These are phyloP conservation scores for Exutisphaerella laricina DNA, from an alignment of 2,329 filamentous ascomycete species.

Conservation along the genomic window DNA sequence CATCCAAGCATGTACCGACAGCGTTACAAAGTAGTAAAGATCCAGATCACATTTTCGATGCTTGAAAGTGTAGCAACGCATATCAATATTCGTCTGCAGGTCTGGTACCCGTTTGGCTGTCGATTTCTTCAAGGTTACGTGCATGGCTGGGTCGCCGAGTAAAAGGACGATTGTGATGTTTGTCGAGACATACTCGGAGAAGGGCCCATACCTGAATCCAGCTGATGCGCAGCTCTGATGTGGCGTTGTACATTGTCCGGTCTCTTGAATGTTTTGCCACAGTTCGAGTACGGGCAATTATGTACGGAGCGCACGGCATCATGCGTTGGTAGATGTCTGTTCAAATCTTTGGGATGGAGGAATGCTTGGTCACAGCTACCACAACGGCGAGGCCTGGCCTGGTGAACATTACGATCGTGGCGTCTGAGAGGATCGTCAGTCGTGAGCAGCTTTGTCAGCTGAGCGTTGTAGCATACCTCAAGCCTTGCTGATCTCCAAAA, in stretches of 20 bases:
- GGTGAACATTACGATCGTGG: neutral
- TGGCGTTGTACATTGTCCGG: constrained; percentile 8
- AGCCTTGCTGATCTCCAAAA: neutral
- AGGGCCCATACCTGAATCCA: constrained; percentile 6
- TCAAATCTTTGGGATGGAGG: constrained; percentile 12
- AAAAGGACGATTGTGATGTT: constrained; percentile 1
- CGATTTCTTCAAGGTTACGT: neutral
- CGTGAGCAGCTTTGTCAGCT: neutral
- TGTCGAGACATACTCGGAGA: constrained; percentile 8
- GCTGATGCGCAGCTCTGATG: neutral
- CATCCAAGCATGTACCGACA: no score
- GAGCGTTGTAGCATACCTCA: neutral
- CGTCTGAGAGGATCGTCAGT: neutral
- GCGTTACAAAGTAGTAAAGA: no score
- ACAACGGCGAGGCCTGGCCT: neutral
- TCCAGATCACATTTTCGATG: no score
- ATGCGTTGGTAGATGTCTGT: constrained; percentile 7
- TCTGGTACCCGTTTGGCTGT: no score
- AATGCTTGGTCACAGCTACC: constrained; percentile 2
- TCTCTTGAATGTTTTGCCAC: constrained; percentile 7
- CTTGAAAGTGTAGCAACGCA: no score
- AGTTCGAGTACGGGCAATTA: neutral
- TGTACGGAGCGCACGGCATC: no score
- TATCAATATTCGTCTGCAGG: no score
- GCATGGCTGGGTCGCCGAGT: neutral